Percentiles rank a stretch among this genome's conserved stretches.
These are phyloP conservation scores for Jacaranda mimosifolia DNA, from an alignment of 257 asterid species.

Conservation along the genomic window DNA sequence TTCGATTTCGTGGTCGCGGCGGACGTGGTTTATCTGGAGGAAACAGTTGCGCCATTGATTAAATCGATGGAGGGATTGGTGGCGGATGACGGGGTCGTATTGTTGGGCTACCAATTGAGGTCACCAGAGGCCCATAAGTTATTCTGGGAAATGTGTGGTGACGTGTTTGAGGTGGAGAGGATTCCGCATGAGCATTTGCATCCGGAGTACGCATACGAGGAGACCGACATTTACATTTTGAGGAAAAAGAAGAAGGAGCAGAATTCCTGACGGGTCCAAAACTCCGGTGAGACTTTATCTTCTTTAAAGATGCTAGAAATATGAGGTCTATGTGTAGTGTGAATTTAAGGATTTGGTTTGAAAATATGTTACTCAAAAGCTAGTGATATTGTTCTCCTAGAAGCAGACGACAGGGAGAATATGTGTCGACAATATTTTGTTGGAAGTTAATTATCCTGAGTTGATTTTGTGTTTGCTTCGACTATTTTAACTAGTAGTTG, in stretches of 20 bases:
- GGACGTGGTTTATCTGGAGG: conserved; percentile 94
- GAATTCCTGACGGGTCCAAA: conserved; percentile 28
- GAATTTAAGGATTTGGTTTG: background rate
- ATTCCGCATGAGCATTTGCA: conserved; percentile 90
- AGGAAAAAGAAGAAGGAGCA: conserved; percentile 61
- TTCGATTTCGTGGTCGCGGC: conserved; percentile 85
- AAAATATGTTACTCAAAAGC: conserved; percentile 5
- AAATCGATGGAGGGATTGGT: conserved; percentile 69
- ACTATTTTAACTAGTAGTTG: background rate
- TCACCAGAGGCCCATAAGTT: conserved; percentile 84
- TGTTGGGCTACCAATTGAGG: conserved; percentile 87
- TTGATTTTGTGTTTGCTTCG: background rate
- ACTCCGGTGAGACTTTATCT: conserved; percentile 28
- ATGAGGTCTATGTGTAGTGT: background rate
- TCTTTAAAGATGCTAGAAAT: conserved; percentile 2
- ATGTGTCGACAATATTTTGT: no score
- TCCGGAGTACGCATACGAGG: conserved; percentile 87
- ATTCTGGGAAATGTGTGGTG: conserved; percentile 75
- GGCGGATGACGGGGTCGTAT: conserved; percentile 81
- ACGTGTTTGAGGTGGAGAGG: conserved; percentile 71
- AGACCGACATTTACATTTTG: conserved; percentile 76
- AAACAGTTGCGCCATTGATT: conserved; percentile 77
- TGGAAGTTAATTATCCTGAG: no score
- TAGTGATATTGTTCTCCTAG: background rate
- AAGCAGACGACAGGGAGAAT: background rate